Conservation (phyloP, 345 rosid species). For the Melastoma malabathricum region DNA sequence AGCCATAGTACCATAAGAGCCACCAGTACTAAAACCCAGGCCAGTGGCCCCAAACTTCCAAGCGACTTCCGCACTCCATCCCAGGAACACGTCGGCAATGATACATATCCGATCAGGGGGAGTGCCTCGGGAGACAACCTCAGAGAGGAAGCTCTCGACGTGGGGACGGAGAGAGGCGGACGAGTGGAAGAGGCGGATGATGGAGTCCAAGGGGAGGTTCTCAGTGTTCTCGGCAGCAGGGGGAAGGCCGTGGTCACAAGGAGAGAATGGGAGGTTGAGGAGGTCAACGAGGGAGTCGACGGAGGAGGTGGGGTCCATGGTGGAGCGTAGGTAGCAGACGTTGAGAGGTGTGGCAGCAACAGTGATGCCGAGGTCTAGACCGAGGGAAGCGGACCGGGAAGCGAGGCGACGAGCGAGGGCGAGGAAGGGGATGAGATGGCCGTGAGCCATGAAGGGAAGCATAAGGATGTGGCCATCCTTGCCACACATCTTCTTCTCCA, state of each 20-base stretch:
- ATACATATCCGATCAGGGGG: constrained; percentile 26
- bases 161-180: constrained; percentile 14
- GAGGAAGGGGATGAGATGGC: constrained; percentile 47
- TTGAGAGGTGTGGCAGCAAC: constrained; percentile 35
- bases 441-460: constrained; percentile 39
- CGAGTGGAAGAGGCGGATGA: constrained; percentile 9
- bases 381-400: constrained; percentile 6
- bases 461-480: constrained; percentile 18
- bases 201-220: constrained; percentile 17
- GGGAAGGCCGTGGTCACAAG: constrained; percentile 27
- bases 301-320: constrained; percentile 2
- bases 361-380: constrained; percentile 14
- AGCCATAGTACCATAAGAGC: constrained; percentile 30
- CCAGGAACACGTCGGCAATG: constrained; percentile 25
- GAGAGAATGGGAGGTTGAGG: constrained; percentile 21
- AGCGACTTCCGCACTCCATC: constrained; percentile 30
- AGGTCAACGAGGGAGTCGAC: constrained; percentile 11
- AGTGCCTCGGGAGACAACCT: constrained; percentile 10
- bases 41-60: constrained; percentile 12
- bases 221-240: constrained; percentile 27
- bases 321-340: constrained; percentile 19
- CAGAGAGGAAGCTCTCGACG: constrained; percentile 10
- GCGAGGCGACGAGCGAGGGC: constrained; percentile 24
- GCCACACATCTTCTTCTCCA: no score
- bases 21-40: constrained; percentile 20